A percentile compares a stretch with the other conserved stretches of the same genome.
Evolutionary conservation across 2,329 filamentous ascomycete genomes (phyloP).

Genomic region (Aciculosporium take): DNA sequence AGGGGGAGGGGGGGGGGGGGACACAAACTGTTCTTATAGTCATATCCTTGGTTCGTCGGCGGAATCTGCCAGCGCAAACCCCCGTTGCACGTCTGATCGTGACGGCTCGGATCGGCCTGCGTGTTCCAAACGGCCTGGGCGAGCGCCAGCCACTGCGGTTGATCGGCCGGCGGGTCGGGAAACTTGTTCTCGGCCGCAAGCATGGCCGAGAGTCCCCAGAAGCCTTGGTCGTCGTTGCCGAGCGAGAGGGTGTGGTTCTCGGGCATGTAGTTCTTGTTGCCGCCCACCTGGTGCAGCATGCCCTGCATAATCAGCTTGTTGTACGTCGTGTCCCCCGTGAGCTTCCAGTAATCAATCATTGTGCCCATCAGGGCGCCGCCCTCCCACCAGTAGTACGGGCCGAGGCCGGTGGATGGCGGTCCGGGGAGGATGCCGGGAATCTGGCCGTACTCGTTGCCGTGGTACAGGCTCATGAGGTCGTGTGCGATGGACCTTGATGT

Average conservation of each 20-base stretch:
- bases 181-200: slow-evolving; percentile 41
- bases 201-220: slow-evolving; percentile 51
- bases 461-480: slow-evolving; percentile 23
- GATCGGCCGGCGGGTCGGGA: slow-evolving; percentile 31
- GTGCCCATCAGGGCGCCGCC: slow-evolving; percentile 45
- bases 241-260: slow-evolving; percentile 32
- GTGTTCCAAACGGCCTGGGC: slow-evolving; percentile 50
- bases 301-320: slow-evolving; percentile 36
- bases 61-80: slow-evolving; percentile 67
- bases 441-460: slow-evolving; percentile 21
- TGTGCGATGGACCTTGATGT: slow-evolving; percentile 19
- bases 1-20: too few relatives aligned
- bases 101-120: slow-evolving; percentile 38
- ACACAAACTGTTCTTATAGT: slow-evolving; percentile 50
- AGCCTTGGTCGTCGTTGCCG: slow-evolving; percentile 51
- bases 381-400: slow-evolving; percentile 48
- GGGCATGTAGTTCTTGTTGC: slow-evolving; percentile 39
- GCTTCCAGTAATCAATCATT: slow-evolving; percentile 48
- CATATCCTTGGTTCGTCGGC: slow-evolving; percentile 55
- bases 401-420: slow-evolving; percentile 17
- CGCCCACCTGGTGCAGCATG: slow-evolving; percentile 37
- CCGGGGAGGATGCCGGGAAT: slow-evolving; percentile 25
- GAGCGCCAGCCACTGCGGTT: slow-evolving; percentile 39
- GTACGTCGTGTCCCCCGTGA: slow-evolving; percentile 42
- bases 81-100: slow-evolving; percentile 37